Conservation (phyloP, 768 basidiomycete species). For the Trametes cubensis region DNA sequence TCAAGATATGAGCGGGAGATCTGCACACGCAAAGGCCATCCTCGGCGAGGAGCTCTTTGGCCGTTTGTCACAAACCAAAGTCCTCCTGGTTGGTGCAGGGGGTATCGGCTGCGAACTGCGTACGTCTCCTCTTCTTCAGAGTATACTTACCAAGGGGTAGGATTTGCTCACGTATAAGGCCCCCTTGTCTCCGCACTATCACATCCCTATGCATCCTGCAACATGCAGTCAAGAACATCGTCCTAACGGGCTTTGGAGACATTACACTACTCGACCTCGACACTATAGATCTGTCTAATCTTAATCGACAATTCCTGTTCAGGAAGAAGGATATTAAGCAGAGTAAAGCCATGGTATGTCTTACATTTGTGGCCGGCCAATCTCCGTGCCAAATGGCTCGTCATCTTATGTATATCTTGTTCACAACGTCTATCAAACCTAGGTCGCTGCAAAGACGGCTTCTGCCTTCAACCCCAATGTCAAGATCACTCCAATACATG, state of each 20-base stretch:
- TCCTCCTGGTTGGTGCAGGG: slow-evolving; percentile 92
- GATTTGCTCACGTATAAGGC: neutral
- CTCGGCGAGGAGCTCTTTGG: slow-evolving; percentile 73
- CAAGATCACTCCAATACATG: slow-evolving; percentile 84
- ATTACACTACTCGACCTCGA: slow-evolving; percentile 95
- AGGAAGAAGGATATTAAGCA: slow-evolving; percentile 97
- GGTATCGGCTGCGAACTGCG: slow-evolving; percentile 97
- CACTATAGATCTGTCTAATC: slow-evolving; percentile 96
- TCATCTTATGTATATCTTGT: neutral
- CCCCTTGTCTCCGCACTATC: neutral
- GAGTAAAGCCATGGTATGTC: slow-evolving; percentile 86
- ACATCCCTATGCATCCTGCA: neutral
- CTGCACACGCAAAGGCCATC: slow-evolving; percentile 71
- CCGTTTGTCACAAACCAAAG: slow-evolving; percentile 62
- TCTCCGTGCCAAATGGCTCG: too few species aligned
- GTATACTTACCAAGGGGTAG: neutral
- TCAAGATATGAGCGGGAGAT: slow-evolving; percentile 38
- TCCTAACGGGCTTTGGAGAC: slow-evolving; percentile 88
- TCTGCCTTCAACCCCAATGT: slow-evolving; percentile 87
- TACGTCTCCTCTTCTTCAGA: slow-evolving; percentile 42
- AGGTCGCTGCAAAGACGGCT: slow-evolving; percentile 86
- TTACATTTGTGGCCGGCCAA: too few species aligned
- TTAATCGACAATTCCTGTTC: slow-evolving; percentile 97
- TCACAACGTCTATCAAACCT: neutral
- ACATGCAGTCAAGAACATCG: slow-evolving; percentile 87